Base-by-base conservation (phyloP, 164 flowering plant species). In the Stephania yunnanensis region DNA sequence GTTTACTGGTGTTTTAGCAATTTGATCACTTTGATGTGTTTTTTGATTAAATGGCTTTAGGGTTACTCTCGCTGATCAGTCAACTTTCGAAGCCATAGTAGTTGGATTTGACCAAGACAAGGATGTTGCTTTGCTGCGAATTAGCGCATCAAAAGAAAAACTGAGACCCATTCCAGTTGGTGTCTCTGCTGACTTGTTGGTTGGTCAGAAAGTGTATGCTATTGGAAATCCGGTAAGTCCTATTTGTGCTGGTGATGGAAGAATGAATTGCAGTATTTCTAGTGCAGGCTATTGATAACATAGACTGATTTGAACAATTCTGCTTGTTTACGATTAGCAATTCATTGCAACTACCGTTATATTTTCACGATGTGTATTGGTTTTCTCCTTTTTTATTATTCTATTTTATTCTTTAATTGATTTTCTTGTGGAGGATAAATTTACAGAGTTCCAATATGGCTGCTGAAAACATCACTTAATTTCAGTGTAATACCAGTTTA, bases 71-170 rank as follows among this genome's bases (percentile, higher is more conserved):
- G 89, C 97, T 81, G 99, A 95, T 79, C 99, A 95, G 79, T 77
- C 92, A 77, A 90, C 94, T 68, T 95, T 81, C 77, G 99, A 95
- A 81, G 99, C 99, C 65, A 86, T 80, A 83, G 88, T 95, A 80
- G 93, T 95, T 83, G 99, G 99, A 53, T 95, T 87, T 85, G 99
- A 95, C 83, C 97, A 91, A 86, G 99, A 95, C 80, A 95, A 95
- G 82, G 99, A 95, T 84, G 97, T 95, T 74, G 99, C 99, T 68
- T 97, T 95, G 9, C 78, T 95, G 85, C 86, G 85, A 46, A 86
- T 95, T 78, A 91, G 90, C 83, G 93, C 94, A 45, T 97, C 97
- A 6, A 86, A 87, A 82, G 95, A 88, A 61, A 95, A 91, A 84
- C 82, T 95, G 46, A 86, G 94, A 77, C 99, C 99, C 20, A 86